Percentiles rank a stretch among this genome's conserved stretches.
Conservation (phyloP, 75 land plant genomes). For the Larix kaempferi region DNA sequence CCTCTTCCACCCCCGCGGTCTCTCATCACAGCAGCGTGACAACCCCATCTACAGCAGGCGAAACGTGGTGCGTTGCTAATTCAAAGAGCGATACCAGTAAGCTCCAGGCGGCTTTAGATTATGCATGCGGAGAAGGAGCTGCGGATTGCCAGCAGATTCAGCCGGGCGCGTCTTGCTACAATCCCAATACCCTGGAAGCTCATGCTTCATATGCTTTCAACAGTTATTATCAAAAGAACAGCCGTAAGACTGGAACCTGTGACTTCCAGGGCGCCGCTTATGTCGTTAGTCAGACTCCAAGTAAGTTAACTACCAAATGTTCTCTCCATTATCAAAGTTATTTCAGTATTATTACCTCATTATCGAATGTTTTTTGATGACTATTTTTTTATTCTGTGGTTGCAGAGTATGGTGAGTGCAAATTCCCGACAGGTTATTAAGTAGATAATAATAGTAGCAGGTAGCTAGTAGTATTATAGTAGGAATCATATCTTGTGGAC, state of each 20-base stretch:
- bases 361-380: too few relatives aligned
- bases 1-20: background rate
- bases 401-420: too few relatives aligned
- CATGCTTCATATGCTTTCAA: conserved; percentile 88
- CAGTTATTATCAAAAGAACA: conserved; percentile 72
- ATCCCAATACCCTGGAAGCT: conserved; percentile 56
- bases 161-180: conserved; percentile 47
- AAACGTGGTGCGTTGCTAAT: conserved; percentile 61
- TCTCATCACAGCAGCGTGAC: background rate
- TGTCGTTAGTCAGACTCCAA: conserved; percentile 32
- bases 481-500: too few relatives aligned
- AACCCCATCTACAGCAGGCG: background rate
- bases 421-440: too few relatives aligned
- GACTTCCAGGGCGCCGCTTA: conserved; percentile 76
- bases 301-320: conserved; percentile 13
- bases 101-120: conserved; percentile 60
- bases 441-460: too few relatives aligned
- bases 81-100: conserved; percentile 29
- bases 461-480: too few relatives aligned
- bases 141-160: conserved; percentile 72
- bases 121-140: conserved; percentile 73
- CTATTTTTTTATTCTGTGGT: too few relatives aligned
- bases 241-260: conserved; percentile 50
- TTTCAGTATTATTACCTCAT: too few relatives aligned
- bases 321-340: too few relatives aligned